A percentile compares a stretch with the other conserved stretches of the same genome.
These are phyloP conservation scores for Wickerhamomyces canadensis DNA, from an alignment of 805 yeast genomes.

Conservation along the genomic window DNA sequence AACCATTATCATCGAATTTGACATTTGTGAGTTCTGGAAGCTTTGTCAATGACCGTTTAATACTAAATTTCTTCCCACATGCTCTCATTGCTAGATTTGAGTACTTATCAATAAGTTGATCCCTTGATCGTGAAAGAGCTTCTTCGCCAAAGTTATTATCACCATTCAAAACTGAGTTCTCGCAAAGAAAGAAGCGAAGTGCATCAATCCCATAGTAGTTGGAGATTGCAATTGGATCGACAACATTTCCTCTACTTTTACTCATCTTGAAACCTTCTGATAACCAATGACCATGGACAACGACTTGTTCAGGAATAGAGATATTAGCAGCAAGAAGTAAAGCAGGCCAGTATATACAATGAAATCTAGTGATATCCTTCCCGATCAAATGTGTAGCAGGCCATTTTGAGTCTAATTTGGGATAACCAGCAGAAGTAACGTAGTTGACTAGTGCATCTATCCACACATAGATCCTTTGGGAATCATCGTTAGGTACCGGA, in stretches of 20 bases:
- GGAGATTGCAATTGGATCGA: constrained; percentile 73
- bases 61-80: constrained; percentile 63
- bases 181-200: constrained; percentile 68
- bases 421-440: constrained; percentile 65
- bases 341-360: constrained; percentile 92
- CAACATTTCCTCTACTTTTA: constrained; percentile 87
- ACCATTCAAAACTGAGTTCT: constrained; percentile 64
- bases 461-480: constrained; percentile 92
- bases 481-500: constrained; percentile 71
- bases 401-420: constrained; percentile 26
- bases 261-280: constrained; percentile 90
- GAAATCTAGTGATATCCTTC: constrained; percentile 86
- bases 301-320: constrained; percentile 62
- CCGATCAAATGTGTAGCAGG: constrained; percentile 71
- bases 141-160: constrained; percentile 78
- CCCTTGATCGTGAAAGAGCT: constrained; percentile 46
- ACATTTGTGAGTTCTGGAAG: constrained; percentile 2
- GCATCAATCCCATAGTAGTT: constrained; percentile 66
- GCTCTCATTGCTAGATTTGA: constrained; percentile 75
- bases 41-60: constrained; percentile 37
- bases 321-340: constrained; percentile 79
- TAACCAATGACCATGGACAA: constrained; percentile 95
- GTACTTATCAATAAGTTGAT: constrained; percentile 71
- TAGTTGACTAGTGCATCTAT: constrained; percentile 90
- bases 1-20: constrained; percentile 5